Evolutionary conservation across 495 filamentous ascomycete species (phyloP).

Genomic region (Aspergillus hancockii): DNA sequence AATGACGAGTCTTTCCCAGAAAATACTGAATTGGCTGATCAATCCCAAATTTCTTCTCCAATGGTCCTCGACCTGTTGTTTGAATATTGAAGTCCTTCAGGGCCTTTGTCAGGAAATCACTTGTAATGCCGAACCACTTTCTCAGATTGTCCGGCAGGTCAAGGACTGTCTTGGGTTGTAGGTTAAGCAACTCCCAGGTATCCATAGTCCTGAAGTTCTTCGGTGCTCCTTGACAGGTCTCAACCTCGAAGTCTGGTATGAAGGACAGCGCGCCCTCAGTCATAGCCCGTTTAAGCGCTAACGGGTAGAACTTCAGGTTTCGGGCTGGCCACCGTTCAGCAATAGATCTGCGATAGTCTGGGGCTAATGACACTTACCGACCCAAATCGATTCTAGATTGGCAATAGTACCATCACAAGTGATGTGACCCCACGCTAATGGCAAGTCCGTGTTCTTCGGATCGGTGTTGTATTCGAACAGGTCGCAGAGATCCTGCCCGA

Average conservation of each 20-base stretch:
- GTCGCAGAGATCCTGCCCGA: constrained; percentile 46
- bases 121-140: constrained; percentile 36
- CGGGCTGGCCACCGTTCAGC: constrained; percentile 29
- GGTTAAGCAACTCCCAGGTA: constrained; percentile 40
- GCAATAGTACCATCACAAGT: constrained; percentile 48
- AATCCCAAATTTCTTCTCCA: constrained; percentile 29
- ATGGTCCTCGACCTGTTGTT: constrained; percentile 34
- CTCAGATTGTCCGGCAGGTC: constrained; percentile 43
- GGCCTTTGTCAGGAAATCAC: constrained; percentile 27
- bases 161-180: constrained; percentile 21
- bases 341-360: not conserved
- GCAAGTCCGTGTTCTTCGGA: constrained; percentile 14
- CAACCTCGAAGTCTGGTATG: constrained; percentile 34
- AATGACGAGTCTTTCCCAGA: constrained; percentile 39
- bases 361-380: constrained; percentile 6
- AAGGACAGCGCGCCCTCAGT: constrained; percentile 30
- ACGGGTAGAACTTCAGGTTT: constrained; percentile 52
- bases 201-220: constrained; percentile 37
- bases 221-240: constrained; percentile 32
- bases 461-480: constrained; percentile 45
- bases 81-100: constrained; percentile 42
- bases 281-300: constrained; percentile 42
- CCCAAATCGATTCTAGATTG: constrained; percentile 52
- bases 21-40: constrained; percentile 33
- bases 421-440: constrained; percentile 42